A percentile compares a stretch with the other conserved stretches of the same genome.
Conservation (phyloP, 2,329 filamentous ascomycete species). For the Microthyrium microscopicum region DNA sequence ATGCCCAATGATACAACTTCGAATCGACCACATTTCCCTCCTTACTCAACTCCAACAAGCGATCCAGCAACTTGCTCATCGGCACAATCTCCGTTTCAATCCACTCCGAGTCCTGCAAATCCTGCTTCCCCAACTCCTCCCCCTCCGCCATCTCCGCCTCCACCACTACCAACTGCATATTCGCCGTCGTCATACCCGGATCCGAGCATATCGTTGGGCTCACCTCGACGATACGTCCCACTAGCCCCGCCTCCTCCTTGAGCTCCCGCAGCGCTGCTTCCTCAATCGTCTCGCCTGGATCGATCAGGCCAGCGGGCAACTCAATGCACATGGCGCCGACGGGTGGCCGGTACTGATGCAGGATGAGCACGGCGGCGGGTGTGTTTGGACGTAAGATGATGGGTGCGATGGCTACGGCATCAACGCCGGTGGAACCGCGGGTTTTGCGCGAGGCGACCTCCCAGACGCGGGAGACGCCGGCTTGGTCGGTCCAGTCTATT, state of each 20-base stretch:
- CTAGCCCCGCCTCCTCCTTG: constrained; percentile 48
- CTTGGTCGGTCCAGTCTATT: constrained; percentile 41
- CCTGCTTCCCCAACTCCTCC: constrained; percentile 51
- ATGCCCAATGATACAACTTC: constrained; percentile 44
- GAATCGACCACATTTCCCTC: constrained; percentile 37
- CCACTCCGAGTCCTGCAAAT: constrained; percentile 65
- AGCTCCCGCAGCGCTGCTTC: constrained; percentile 43
- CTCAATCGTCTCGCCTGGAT: constrained; percentile 40
- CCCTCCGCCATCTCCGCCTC: constrained; percentile 49
- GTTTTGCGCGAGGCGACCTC: constrained; percentile 58
- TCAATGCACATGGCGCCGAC: constrained; percentile 43
- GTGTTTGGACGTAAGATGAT: constrained; percentile 33
- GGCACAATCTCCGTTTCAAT: constrained; percentile 63
- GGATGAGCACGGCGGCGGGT: constrained; percentile 18
- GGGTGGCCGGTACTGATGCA: constrained; percentile 42
- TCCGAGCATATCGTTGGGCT: constrained; percentile 27
- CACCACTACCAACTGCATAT: constrained; percentile 50
- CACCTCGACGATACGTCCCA: constrained; percentile 28
- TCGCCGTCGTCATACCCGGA: constrained; percentile 24
- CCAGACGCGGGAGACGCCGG: constrained; percentile 45
- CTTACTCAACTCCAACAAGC: constrained; percentile 29
- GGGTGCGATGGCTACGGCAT: constrained; percentile 58
- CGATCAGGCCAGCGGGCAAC: constrained; percentile 45
- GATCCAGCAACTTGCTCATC: constrained; percentile 43
- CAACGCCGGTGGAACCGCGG: constrained; percentile 45